A percentile compares a stretch with the other conserved stretches of the same genome.
These are phyloP conservation scores for Scheffersomyces lignosus DNA, from an alignment of 805 yeast genomes.

Conservation along the genomic window DNA sequence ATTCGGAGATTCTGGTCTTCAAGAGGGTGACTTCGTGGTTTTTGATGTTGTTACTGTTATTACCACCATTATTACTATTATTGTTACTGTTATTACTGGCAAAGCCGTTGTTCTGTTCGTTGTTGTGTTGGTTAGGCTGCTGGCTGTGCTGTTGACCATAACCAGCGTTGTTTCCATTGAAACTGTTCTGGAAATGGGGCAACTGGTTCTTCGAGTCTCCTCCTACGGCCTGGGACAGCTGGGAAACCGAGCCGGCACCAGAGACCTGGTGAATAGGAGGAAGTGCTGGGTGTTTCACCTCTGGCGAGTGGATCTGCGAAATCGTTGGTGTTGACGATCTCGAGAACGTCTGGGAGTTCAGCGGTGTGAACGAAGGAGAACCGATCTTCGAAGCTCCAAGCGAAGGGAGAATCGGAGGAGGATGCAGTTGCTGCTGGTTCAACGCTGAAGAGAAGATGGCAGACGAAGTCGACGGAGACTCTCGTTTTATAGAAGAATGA, in stretches of 20 bases:
- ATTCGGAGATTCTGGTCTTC: slow-evolving; percentile 78
- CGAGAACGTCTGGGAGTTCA: slow-evolving; percentile 18
- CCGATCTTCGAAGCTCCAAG: slow-evolving; percentile 26
- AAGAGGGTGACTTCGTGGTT: slow-evolving; percentile 42
- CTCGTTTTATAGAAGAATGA: slow-evolving; percentile 11
- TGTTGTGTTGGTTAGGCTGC: slow-evolving; percentile 2
- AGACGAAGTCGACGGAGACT: slow-evolving; percentile 4
- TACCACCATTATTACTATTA: slow-evolving; percentile 6
- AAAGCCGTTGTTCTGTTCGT: background rate
- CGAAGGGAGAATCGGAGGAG: slow-evolving; percentile 37
- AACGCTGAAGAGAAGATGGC: slow-evolving; percentile 32
- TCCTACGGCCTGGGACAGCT: slow-evolving; percentile 5
- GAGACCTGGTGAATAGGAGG: slow-evolving; percentile 28
- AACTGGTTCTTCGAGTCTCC: slow-evolving; percentile 17
- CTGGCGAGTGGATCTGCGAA: slow-evolving; percentile 27
- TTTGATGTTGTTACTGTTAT: slow-evolving; percentile 11
- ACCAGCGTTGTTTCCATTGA: slow-evolving; percentile 8
- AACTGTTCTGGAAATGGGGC: slow-evolving; percentile 26
- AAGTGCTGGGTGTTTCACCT: slow-evolving; percentile 20
- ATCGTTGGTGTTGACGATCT: slow-evolving; percentile 11
- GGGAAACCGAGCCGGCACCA: too few relatives aligned
- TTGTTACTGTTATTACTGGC: slow-evolving; percentile 7
- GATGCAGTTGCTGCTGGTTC: slow-evolving; percentile 19
- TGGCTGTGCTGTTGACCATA: too few relatives aligned
- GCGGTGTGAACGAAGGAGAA: slow-evolving; percentile 51